Percentiles rank a stretch among this genome's conserved stretches.
phyloP scores from a whole-genome alignment of 2,329 filamentous ascomycete species.

The Metarhizium guizhouense region DNA sequence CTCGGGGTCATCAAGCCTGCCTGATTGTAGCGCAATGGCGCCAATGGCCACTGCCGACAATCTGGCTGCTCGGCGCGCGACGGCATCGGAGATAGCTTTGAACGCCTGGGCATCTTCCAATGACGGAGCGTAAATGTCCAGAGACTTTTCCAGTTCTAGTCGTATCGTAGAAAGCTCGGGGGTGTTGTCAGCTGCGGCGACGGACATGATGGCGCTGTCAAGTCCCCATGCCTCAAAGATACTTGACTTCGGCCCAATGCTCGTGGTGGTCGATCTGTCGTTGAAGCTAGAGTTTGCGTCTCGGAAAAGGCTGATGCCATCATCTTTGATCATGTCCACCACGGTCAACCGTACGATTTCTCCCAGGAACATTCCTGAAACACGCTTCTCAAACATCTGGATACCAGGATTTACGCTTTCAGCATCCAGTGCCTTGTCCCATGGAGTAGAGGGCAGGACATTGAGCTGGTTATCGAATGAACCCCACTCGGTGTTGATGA shows the following conservation, averaged over 20 bases:
- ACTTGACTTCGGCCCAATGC: conserved; percentile 53
- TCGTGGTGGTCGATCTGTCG: conserved; percentile 60
- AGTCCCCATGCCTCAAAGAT: conserved; percentile 80
- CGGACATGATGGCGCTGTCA: conserved; percentile 83
- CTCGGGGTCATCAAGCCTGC: conserved; percentile 52
- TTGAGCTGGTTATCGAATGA: conserved; percentile 93
- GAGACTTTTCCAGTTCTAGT: conserved; percentile 66
- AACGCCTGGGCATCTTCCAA: conserved; percentile 82
- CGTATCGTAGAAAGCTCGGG: conserved; percentile 64
- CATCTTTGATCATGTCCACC: conserved; percentile 61
- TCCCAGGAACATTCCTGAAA: conserved; percentile 96
- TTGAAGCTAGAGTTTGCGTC: conserved; percentile 66
- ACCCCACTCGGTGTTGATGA: conserved; percentile 97
- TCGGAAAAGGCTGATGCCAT: conserved; percentile 61
- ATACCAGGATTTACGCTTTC: conserved; percentile 84
- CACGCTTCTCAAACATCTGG: conserved; percentile 98
- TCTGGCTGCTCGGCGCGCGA: conserved; percentile 81
- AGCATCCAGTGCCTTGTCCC: conserved; percentile 69
- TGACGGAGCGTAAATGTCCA: conserved; percentile 68
- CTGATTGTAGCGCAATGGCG: conserved; percentile 73
- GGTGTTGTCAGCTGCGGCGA: conserved; percentile 72
- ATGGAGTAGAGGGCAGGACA: conserved; percentile 76
- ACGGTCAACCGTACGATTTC: conserved; percentile 80
- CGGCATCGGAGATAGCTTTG: conserved; percentile 70
- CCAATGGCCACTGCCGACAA: conserved; percentile 82